Percentiles rank a stretch among this genome's conserved stretches.
Evolutionary conservation across 2,329 filamentous ascomycete genomes (phyloP).

Genomic region (Sphaceloma murrayae): DNA sequence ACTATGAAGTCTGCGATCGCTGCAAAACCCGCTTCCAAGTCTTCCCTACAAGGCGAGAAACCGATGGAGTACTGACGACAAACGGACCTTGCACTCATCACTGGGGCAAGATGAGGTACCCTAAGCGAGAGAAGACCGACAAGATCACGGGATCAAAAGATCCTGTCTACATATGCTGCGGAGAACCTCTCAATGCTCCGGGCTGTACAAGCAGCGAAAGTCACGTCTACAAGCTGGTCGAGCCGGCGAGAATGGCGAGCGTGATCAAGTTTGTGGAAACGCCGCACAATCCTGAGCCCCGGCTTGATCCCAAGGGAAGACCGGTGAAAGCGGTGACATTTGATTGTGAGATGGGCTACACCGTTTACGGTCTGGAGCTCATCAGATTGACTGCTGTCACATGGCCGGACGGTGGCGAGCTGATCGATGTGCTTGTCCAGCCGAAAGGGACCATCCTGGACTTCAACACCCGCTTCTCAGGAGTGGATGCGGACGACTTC

Average conservation of each 20-base stretch:
- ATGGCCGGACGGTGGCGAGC: conserved; percentile 66
- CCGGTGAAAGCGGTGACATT: conserved; percentile 61
- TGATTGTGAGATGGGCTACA: conserved; percentile 98
- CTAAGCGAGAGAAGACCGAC: conserved; percentile 46
- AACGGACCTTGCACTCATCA: conserved; percentile 76
- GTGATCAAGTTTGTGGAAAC: conserved; percentile 74
- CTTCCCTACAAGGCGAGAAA: conserved; percentile 71
- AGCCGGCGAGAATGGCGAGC: conserved; percentile 64
- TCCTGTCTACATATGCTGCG: conserved; percentile 68
- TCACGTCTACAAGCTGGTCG: conserved; percentile 81
- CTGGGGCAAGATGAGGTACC: conserved; percentile 59
- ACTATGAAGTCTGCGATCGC: conserved; percentile 83
- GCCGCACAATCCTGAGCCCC: conserved; percentile 51
- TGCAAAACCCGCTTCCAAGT: conserved; percentile 83
- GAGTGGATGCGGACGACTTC: conserved; percentile 70
- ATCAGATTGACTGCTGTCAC: conserved; percentile 80
- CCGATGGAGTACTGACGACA: conserved; percentile 64
- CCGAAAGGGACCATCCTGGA: conserved; percentile 79
- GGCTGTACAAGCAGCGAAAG: conserved; percentile 64
- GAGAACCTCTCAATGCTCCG: conserved; percentile 60
- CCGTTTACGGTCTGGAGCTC: conserved; percentile 75
- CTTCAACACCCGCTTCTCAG: conserved; percentile 85
- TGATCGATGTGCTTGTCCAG: conserved; percentile 77
- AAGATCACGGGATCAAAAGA: conserved; percentile 47
- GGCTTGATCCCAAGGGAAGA: conserved; percentile 29